Base-by-base conservation (phyloP, 148 eudicot species). In the Rhododendron simsii region DNA sequence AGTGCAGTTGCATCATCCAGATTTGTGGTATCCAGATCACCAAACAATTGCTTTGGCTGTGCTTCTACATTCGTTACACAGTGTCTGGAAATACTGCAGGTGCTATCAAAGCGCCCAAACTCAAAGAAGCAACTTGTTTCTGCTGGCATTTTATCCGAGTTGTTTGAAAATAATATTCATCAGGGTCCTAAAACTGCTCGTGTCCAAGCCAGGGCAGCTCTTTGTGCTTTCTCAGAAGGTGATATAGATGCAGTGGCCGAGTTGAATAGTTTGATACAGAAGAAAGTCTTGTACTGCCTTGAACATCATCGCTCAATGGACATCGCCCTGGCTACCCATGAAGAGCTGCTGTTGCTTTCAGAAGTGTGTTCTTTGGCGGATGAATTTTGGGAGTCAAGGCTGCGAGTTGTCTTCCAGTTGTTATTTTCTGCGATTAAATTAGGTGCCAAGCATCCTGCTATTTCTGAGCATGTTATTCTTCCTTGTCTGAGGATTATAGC, bases 301-400 rank as follows among this genome's bases (percentile, higher is more conserved):
- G 99, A 98, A 90, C 99, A 98, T 88, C 99, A 98, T 90, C 96
- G 99, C 23, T 98, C 99, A 73, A 95, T 98, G 96, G 99, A 98
- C 85, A 94, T 98, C 81, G 95, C 99, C 82, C 88, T 98, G 87
- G 95, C 99, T 82, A 94, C 96, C 85, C 94, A 96, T 12, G 99
- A 98, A 92, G 99, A 98, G 83, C 87, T 98, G 91, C 73, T 96
- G 88, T 91, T 98, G 89, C 98, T 98, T 83, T 95, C 98, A 30
- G 99, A 98, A 91, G 93, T 94, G 82, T 98, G 98, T 85, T 96
- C 98, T n/a, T 93, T 94, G 85, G 91, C 96, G 18, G 99, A 98
- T 90, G 99, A 98, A 88, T 95, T 92, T 86, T 98, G 99, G 99
- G 99, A 98, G 83, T 94, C 98, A 21, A 95, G 99, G 88, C 84